Percentiles rank a stretch among this genome's conserved stretches.
Evolutionary conservation across 164 flowering plant species (phyloP).

Genomic region (Warburgia ugandensis): DNA sequence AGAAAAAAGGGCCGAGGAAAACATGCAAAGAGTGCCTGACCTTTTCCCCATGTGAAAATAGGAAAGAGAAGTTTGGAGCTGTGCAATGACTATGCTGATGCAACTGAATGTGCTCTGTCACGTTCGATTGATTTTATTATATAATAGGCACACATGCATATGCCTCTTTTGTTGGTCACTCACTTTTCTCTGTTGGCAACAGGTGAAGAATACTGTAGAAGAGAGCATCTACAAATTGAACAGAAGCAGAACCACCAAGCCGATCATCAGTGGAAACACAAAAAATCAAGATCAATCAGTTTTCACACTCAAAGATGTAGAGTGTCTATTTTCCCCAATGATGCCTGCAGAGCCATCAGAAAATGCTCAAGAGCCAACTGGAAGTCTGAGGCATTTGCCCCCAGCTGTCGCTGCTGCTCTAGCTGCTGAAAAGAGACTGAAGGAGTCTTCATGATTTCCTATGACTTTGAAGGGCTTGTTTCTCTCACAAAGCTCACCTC

Average conservation of each 20-base stretch:
- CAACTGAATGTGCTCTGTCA: too few species aligned
- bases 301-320: slow-evolving; percentile 75
- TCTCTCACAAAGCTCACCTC: too few species aligned
- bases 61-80: too few species aligned
- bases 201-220: slow-evolving; percentile 89
- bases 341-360: slow-evolving; percentile 19
- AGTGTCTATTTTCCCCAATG: slow-evolving; percentile 51
- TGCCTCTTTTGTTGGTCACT: background rate
- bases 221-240: slow-evolving; percentile 80
- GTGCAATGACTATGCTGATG: too few species aligned
- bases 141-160: slow-evolving; percentile 3
- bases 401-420: slow-evolving; percentile 84
- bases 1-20: too few species aligned
- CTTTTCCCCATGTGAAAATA: too few species aligned
- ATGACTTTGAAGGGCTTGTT: too few species aligned
- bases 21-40: too few species aligned
- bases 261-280: slow-evolving; percentile 59
- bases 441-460: too few species aligned
- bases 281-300: slow-evolving; percentile 73
- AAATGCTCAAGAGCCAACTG: slow-evolving; percentile 21
- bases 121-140: too few species aligned
- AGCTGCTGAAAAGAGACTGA: slow-evolving; percentile 78
- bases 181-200: slow-evolving; percentile 4
- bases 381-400: slow-evolving; percentile 59
- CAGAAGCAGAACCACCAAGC: slow-evolving; percentile 43